Percentiles rank a stretch among this genome's conserved stretches.
Conservation (phyloP, 73 alveolate species). For the Paramecium sexaurelia region DNA sequence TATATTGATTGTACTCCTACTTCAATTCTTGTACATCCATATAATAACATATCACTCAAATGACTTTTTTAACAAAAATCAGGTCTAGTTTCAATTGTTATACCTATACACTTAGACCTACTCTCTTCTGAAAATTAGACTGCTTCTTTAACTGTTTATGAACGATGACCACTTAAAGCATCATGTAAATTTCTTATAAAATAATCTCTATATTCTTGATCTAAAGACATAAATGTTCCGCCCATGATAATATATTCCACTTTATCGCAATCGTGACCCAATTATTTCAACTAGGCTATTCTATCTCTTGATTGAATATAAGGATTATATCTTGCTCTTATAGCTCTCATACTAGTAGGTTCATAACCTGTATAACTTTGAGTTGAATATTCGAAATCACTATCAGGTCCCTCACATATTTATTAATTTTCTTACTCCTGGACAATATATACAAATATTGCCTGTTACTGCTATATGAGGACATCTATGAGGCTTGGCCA, state of each 20-base stretch:
- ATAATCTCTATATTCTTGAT: slow-evolving; percentile 95
- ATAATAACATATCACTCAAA: slow-evolving; percentile 90
- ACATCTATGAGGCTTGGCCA: slow-evolving; percentile 99
- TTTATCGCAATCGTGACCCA: slow-evolving; percentile 98
- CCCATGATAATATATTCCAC: slow-evolving; percentile 99
- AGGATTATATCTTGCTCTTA: slow-evolving; percentile 98
- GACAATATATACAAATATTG: slow-evolving; percentile 97
- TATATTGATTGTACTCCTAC: slow-evolving; percentile 95
- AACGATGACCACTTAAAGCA: slow-evolving; percentile 97
- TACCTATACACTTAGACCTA: slow-evolving; percentile 96
- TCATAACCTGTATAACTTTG: slow-evolving; percentile 99
- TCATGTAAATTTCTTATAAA: slow-evolving; percentile 98
- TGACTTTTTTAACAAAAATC: slow-evolving; percentile 96
- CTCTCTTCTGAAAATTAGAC: slow-evolving; percentile 94
- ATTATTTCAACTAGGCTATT: slow-evolving; percentile 93
- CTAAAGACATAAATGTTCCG: slow-evolving; percentile 96
- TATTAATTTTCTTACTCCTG: slow-evolving; percentile 79
- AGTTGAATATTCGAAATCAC: slow-evolving; percentile 97
- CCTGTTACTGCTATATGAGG: slow-evolving; percentile 99
- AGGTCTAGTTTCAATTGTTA: slow-evolving; percentile 98
- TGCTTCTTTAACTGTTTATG: slow-evolving; percentile 91
- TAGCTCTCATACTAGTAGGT: slow-evolving; percentile 99
- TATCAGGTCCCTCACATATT: slow-evolving; percentile 91
- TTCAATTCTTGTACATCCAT: slow-evolving; percentile 98
- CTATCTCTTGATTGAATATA: slow-evolving; percentile 96